Conservation (phyloP, 257 asterid species). For the Solanum lignicaule region DNA sequence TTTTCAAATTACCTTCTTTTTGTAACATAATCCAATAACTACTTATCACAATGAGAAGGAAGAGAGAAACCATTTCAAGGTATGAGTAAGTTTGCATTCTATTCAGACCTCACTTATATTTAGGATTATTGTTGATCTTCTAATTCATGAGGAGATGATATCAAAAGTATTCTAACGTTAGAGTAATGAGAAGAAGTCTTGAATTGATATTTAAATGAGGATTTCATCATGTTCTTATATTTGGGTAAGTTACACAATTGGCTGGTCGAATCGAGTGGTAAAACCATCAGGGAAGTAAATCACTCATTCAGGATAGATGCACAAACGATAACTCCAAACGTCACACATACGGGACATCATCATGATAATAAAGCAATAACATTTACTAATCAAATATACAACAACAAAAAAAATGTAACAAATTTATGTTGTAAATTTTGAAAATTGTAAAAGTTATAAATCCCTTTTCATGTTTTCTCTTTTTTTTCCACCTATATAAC, state of each 20-base stretch:
- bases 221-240: neutral
- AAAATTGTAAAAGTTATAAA: neutral
- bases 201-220: neutral
- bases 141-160: neutral
- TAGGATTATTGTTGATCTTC: neutral
- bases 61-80: neutral
- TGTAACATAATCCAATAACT: neutral
- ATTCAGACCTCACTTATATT: neutral
- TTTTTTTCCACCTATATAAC: neutral
- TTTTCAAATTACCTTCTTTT: neutral
- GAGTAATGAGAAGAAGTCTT: neutral
- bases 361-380: neutral
- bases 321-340: no score
- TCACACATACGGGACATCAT: neutral
- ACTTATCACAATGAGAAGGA: neutral
- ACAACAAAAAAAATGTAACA: neutral
- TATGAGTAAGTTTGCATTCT: neutral
- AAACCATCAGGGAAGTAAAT: neutral
- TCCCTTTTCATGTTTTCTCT: neutral
- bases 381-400: neutral
- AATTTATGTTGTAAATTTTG: neutral
- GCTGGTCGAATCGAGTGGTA: accelerated
- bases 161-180: neutral
- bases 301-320: neutral
- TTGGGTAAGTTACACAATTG: neutral